Conservation (phyloP, 495 filamentous ascomycete species). For the Xylaria castorea region DNA sequence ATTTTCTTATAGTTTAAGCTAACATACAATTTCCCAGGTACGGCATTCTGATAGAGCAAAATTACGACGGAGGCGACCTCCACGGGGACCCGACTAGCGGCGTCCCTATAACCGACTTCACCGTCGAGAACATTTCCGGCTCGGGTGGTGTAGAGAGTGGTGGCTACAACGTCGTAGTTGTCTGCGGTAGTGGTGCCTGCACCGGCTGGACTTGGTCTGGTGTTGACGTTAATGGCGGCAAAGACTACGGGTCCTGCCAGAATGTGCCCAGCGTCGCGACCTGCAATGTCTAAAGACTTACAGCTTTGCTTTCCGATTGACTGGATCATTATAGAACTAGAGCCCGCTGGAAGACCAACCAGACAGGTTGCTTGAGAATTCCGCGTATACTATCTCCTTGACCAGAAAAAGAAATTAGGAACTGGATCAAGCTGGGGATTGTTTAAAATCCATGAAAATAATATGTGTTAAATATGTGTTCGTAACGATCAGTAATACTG, state of each 20-base stretch:
- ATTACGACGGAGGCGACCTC: constrained; percentile 69
- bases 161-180: constrained; percentile 59
- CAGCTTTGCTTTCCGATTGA: neutral
- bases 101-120: constrained; percentile 66
- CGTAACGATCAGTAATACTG: neutral
- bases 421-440: too few species aligned
- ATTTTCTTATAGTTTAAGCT: neutral
- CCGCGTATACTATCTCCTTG: neutral
- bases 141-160: constrained; percentile 31
- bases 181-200: constrained; percentile 58
- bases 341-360: neutral
- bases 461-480: neutral
- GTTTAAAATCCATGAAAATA: neutral
- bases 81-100: constrained; percentile 67
- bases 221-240: constrained; percentile 56
- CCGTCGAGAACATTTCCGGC: constrained; percentile 59
- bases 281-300: neutral
- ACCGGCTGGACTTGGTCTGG: constrained; percentile 58
- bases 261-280: constrained; percentile 31
- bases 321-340: neutral
- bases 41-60: constrained; percentile 72
- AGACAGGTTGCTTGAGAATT: neutral
- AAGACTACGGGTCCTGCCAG: constrained; percentile 36
- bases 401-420: neutral
- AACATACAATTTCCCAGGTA: constrained; percentile 59